phyloP scores from a whole-genome alignment of 495 filamentous ascomycete genomes.

The Parathielavia hyrcaniae region DNA sequence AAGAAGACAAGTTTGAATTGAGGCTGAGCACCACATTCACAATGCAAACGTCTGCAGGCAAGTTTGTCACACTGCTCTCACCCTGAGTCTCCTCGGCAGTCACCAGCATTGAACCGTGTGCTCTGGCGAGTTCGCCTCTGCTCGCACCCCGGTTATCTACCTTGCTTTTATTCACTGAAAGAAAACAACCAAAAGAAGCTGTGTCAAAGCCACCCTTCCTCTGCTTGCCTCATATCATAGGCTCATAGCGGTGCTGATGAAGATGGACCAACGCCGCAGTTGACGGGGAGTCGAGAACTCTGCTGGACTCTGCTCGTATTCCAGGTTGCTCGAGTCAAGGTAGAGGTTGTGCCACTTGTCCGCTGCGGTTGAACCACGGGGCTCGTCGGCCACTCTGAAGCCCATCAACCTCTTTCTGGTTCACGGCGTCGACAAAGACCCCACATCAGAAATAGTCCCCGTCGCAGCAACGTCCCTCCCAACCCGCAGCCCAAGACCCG shows the following conservation, averaged over 20 bases:
- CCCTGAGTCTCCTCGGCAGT: no score
- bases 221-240: background rate
- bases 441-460: background rate
- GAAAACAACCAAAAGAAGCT: no score
- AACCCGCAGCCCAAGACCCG: background rate
- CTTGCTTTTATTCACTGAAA: no score
- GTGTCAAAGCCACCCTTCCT: no score
- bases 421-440: background rate
- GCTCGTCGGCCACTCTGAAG: slow-evolving; percentile 26
- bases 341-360: slow-evolving; percentile 25
- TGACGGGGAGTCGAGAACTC: no score
- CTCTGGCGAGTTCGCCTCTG: background rate
- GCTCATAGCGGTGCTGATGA: no score
- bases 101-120: background rate
- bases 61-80: no score
- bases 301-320: slow-evolving; percentile 28
- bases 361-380: slow-evolving; percentile 23
- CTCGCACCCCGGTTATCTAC: no score
- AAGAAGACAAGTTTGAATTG: background rate
- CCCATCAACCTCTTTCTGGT: background rate
- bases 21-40: background rate
- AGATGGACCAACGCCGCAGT: no score
- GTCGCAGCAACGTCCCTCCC: background rate
- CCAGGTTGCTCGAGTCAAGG: slow-evolving; percentile 20
- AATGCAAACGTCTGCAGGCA: no score